A percentile compares a stretch with the other conserved stretches of the same genome.
Evolutionary conservation across 192 early-diverging fungal species (phyloP).

Genomic region (Gamsiella multidivaricata): DNA sequence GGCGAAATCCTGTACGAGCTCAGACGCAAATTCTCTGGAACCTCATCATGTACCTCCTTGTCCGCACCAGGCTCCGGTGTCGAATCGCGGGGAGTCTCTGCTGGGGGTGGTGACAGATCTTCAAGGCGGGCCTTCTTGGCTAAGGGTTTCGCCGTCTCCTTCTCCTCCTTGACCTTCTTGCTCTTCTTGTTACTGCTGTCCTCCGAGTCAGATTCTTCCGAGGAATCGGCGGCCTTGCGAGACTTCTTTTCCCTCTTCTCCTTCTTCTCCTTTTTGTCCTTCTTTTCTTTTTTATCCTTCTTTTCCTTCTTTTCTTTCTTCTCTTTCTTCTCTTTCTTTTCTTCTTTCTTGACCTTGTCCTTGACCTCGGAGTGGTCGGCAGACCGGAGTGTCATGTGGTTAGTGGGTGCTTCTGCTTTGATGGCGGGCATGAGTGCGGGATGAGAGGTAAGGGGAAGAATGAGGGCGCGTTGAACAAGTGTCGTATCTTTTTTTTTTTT

Average conservation of each 20-base stretch:
- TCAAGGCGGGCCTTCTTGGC: slow-evolving; percentile 35
- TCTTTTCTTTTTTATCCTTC: slow-evolving; percentile 58
- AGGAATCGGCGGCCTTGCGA: slow-evolving; percentile 9
- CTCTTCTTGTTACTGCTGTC: slow-evolving; percentile 2
- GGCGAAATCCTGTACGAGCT: slow-evolving; percentile 72
- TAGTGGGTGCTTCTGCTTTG: slow-evolving; percentile 12
- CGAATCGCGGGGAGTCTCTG: slow-evolving; percentile 48
- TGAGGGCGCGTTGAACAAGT: neutral
- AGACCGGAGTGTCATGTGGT: slow-evolving; percentile 33
- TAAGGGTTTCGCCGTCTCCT: slow-evolving; percentile 43
- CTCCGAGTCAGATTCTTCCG: slow-evolving; percentile 7
- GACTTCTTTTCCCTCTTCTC: slow-evolving; percentile 49
- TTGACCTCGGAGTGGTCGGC: slow-evolving; percentile 21
- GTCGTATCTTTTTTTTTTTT: slow-evolving; percentile 8
- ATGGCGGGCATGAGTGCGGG: slow-evolving; percentile 15
- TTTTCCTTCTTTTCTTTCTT: slow-evolving; percentile 62
- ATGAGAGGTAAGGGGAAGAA: neutral
- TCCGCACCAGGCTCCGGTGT: slow-evolving; percentile 36
- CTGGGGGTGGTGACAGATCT: slow-evolving; percentile 21
- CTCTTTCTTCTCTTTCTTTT: slow-evolving; percentile 55
- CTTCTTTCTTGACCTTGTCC: slow-evolving; percentile 9
- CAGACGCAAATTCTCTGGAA: slow-evolving; percentile 67
- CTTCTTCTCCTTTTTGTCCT: slow-evolving; percentile 55
- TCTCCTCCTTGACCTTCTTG: slow-evolving; percentile 54
- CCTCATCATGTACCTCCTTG: slow-evolving; percentile 49